Evolutionary conservation across 441 rosid genomes (phyloP).

Genomic region (Populus hybrid): DNA sequence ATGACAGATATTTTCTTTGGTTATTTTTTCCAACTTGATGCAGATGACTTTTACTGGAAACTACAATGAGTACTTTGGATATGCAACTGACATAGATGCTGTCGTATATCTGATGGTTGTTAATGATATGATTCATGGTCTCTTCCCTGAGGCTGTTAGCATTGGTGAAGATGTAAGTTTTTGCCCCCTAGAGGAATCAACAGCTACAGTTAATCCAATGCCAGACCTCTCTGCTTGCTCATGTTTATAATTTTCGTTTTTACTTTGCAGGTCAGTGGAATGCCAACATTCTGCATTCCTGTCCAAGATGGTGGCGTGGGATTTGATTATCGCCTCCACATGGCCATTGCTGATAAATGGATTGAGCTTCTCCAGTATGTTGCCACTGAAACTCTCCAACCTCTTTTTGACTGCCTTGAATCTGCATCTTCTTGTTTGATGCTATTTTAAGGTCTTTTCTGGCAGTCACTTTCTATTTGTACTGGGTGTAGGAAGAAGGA

Average conservation of each 20-base stretch:
- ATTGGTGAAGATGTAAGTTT: slow-evolving; percentile 96
- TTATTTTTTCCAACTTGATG: slow-evolving; percentile 6
- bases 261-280: slow-evolving; percentile 84
- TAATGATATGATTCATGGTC: slow-evolving; percentile 91
- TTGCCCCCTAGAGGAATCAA: neutral
- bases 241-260: slow-evolving; percentile 10
- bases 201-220: neutral
- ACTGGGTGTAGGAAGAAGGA: slow-evolving; percentile 62
- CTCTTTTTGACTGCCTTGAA: slow-evolving; percentile 10
- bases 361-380: slow-evolving; percentile 89
- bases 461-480: slow-evolving; percentile 12
- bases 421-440: slow-evolving; percentile 6
- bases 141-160: slow-evolving; percentile 84
- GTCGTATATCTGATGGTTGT: slow-evolving; percentile 93
- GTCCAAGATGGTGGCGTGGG: slow-evolving; percentile 95
- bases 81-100: slow-evolving; percentile 89
- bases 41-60: slow-evolving; percentile 90
- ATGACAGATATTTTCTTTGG: neutral
- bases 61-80: slow-evolving; percentile 90
- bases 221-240: neutral
- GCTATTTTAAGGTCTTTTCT: neutral
- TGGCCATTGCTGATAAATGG: slow-evolving; percentile 99
- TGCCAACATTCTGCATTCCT: slow-evolving; percentile 96
- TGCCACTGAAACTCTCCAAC: slow-evolving; percentile 7
- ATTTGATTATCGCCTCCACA: slow-evolving; percentile 96